These are phyloP conservation scores for Mycena galericulata DNA, from an alignment of 768 basidiomycete species.

Conservation along the genomic window DNA sequence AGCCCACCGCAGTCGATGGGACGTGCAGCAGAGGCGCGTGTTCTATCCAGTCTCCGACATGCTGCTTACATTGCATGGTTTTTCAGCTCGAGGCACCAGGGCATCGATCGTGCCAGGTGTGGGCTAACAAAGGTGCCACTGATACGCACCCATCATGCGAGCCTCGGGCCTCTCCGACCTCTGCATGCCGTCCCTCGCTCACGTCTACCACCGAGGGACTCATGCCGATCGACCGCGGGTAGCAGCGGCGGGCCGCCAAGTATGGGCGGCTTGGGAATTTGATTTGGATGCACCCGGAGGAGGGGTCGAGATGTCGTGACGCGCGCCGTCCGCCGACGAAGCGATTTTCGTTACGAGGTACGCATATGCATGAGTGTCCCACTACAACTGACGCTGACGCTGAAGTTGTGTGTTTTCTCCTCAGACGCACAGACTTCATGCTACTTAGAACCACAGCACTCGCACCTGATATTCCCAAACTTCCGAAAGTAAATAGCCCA, in stretches of 20 bases:
- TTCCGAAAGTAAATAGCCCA: no score
- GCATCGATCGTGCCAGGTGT: neutral
- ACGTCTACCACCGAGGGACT: neutral
- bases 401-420: neutral
- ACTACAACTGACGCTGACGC: neutral
- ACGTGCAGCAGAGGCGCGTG: constrained; percentile 1
- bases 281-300: constrained; percentile 1
- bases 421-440: neutral
- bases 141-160: neutral
- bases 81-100: constrained; percentile 3
- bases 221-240: neutral
- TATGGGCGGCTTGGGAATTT: constrained; percentile 4
- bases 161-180: neutral
- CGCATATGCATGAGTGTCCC: neutral
- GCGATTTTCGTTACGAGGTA: neutral
- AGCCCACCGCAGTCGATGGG: neutral
- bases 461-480: no score
- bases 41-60: constrained; percentile 2
- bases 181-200: neutral
- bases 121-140: neutral
- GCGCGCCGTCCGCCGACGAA: constrained; percentile 1
- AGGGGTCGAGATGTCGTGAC: neutral
- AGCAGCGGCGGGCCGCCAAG: neutral
- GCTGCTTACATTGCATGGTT: constrained; percentile 1
- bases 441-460: no score